A percentile compares a stretch with the other conserved stretches of the same genome.
These are phyloP conservation scores for Dictyostelium capitatum DNA, from an alignment of 78 protist species.

Conservation along the genomic window DNA sequence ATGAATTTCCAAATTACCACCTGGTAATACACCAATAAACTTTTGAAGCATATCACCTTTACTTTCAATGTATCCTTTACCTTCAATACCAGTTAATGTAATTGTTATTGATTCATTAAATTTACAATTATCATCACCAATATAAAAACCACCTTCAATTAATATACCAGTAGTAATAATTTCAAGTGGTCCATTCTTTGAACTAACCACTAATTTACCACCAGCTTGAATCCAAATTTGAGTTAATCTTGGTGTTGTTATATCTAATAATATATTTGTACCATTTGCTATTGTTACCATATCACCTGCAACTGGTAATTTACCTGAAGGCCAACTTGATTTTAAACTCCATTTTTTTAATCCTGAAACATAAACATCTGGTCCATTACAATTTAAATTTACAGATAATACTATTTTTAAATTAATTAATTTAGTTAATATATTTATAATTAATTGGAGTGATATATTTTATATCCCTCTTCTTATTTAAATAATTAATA, in stretches of 20 bases:
- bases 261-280: conserved; percentile 39
- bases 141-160: conserved; percentile 57
- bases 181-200: conserved; percentile 43
- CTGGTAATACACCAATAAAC: conserved; percentile 75
- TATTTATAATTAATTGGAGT: neutral
- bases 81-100: conserved; percentile 54
- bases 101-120: conserved; percentile 36
- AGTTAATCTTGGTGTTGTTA: conserved; percentile 13
- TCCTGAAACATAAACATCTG: conserved; percentile 24
- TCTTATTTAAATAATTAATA: too few species aligned
- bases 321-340: conserved; percentile 15
- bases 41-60: conserved; percentile 38
- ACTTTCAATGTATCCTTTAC: conserved; percentile 30
- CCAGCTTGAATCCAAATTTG: conserved; percentile 39
- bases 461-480: too few species aligned
- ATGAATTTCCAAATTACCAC: conserved; percentile 68
- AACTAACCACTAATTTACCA: conserved; percentile 42
- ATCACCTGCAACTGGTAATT: conserved; percentile 5
- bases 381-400: conserved; percentile 45
- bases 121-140: conserved; percentile 68
- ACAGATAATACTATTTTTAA: neutral
- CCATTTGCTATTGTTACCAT: conserved; percentile 9
- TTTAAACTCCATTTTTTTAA: conserved; percentile 44
- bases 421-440: neutral
- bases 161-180: conserved; percentile 32